Base-by-base conservation (phyloP, 129 eudicot genomes). In the Pittosporum tobira region DNA sequence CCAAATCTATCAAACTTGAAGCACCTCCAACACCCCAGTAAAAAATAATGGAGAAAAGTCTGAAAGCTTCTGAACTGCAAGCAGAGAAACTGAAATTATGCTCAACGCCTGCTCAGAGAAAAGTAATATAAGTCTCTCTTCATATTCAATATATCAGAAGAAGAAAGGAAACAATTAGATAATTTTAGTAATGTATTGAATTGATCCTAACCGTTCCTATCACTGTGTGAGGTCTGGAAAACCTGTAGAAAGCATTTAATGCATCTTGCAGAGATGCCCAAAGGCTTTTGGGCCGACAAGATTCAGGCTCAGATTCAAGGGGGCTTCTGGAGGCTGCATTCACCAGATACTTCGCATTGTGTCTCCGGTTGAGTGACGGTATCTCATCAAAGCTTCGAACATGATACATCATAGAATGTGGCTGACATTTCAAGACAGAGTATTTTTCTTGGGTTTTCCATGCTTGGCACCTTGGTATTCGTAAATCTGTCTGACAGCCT, bases 61-160 rank as follows among this genome's bases (percentile, higher is more conserved):
- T 26, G 99, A 87, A 54, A 87, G 70, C 72, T 79, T 91, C 69
- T 91, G 66, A 52, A 91, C 88, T 69, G 99, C 99, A 69, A 91
- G 99, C 73, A 91, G 94, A 75, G 99, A 91, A 74, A 91, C 99
- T 51, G 99, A 91, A 73, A 87, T 59, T 71, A 91, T 87, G 91
- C 99, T 91, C 83, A 91, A 79, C 42, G 96, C 91, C 99, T 91
- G 96, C 70, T 45, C 79, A 75, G 29, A 63, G 63, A 69, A 66
- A 75, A 53, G 43, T 46, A 63, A 57, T 24, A 16, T 22, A 24
- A 51, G 48, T 62, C 44, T 51, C 27, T 14, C 22, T 47, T 20
- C 63, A 12, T 61, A 22, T 37, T 21, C 63, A 51, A 48, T 30
- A 12, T 57, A 71, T 6, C 1, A 15, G 1, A 53, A 25, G 26